Evolutionary conservation across 148 eudicot genomes (phyloP).

Genomic region (Camellia lanceoleosa): DNA sequence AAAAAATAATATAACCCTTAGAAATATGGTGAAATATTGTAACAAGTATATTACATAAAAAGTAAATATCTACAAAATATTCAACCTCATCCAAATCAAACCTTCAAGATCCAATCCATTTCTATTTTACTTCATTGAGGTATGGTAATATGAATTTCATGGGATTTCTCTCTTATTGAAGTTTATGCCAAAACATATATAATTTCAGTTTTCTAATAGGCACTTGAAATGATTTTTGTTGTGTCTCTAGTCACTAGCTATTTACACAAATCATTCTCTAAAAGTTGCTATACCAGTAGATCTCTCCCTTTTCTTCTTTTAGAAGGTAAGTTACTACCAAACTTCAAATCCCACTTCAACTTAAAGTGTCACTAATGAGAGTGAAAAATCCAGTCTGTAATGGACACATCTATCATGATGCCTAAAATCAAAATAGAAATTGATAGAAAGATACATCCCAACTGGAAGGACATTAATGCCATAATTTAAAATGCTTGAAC

Average conservation of each 20-base stretch:
- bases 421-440: background rate
- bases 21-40: too few species aligned
- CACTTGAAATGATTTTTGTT: background rate
- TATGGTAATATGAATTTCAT: too few species aligned
- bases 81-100: too few species aligned
- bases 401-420: background rate
- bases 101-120: too few species aligned
- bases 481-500: background rate
- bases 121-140: too few species aligned
- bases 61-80: too few species aligned
- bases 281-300: background rate
- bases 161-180: too few species aligned
- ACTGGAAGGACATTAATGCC: background rate
- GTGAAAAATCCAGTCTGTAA: background rate
- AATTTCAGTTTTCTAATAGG: too few species aligned
- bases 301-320: conserved; percentile 27
- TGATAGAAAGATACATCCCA: background rate
- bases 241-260: background rate
- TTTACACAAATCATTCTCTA: background rate
- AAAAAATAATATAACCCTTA: too few species aligned
- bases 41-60: too few species aligned
- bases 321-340: conserved; percentile 33
- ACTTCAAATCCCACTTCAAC: background rate
- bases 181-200: too few species aligned
- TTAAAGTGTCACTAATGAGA: background rate